phyloP scores from a whole-genome alignment of 225 moss, liverwort and hornwort species.

The Rhytidiadelphus loreus region DNA sequence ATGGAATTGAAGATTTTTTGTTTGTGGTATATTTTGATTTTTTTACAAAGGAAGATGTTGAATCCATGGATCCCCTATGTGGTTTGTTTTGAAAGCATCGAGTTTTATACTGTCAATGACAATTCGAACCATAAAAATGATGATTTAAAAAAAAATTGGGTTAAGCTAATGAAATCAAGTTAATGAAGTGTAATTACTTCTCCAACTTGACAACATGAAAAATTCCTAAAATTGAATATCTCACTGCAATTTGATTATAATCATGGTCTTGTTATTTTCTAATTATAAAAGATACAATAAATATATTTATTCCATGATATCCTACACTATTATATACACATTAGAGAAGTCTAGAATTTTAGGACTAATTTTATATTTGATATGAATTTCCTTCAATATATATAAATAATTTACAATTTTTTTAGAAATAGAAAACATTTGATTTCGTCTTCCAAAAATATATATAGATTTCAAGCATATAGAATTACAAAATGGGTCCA shows the following conservation, averaged over 20 bases:
- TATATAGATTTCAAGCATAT: neutral
- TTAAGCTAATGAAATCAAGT: too few species aligned
- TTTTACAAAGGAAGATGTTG: too few species aligned
- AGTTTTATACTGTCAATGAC: rapidly evolving
- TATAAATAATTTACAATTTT: neutral
- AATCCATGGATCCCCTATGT: neutral
- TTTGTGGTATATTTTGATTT: neutral
- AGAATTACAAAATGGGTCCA: neutral
- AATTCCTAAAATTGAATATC: too few species aligned
- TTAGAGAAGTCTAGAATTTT: neutral
- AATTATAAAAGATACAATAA: neutral
- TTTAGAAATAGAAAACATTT: neutral
- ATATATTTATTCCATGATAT: neutral
- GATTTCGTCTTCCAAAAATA: neutral
- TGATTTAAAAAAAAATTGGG: neutral
- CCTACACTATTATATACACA: neutral
- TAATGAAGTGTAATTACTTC: too few species aligned
- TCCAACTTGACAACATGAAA: too few species aligned
- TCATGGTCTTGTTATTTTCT: too few species aligned
- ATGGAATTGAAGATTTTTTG: neutral
- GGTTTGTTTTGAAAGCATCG: neutral
- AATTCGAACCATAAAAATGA: neutral
- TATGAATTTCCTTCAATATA: neutral
- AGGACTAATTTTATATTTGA: neutral
- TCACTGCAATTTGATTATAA: too few species aligned